These are phyloP conservation scores for Colletotrichum tropicicola DNA, from an alignment of 2,329 filamentous ascomycete genomes.

Conservation along the genomic window DNA sequence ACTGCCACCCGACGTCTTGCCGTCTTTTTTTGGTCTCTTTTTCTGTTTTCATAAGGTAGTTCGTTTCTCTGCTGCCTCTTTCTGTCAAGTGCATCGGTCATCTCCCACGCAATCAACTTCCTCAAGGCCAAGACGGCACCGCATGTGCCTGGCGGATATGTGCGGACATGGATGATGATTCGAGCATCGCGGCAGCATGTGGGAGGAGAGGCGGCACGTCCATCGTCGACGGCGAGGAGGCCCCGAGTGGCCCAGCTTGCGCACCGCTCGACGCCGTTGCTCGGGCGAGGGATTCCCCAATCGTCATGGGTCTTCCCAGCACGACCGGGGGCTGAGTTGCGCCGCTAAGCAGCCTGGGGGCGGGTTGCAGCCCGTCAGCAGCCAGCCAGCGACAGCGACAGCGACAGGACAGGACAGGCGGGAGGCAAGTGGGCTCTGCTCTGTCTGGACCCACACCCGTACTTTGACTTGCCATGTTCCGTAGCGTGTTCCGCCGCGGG, in stretches of 20 bases:
- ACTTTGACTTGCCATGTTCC: not conserved
- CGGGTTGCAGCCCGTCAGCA: conserved; percentile 24
- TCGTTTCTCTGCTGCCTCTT: no score
- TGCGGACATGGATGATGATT: conserved; percentile 24
- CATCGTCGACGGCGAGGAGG: no score
- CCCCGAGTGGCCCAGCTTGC: not conserved
- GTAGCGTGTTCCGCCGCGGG: not conserved
- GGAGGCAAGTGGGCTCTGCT: not conserved
- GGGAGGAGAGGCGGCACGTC: no score
- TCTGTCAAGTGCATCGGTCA: conserved; percentile 9
- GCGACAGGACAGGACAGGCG: not conserved
- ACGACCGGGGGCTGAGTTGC: conserved; percentile 26
- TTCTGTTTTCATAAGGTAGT: no score
- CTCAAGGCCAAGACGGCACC: conserved; percentile 7
- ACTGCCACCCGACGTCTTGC: no score
- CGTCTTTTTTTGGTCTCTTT: not conserved
- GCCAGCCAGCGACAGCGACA: no score
- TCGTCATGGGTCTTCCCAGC: conserved; percentile 24
- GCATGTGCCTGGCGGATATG: conserved; percentile 7
- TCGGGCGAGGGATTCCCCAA: conserved; percentile 19
- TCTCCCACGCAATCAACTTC: not conserved
- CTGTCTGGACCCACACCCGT: no score
- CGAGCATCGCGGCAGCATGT: conserved; percentile 10
- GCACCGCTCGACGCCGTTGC: conserved; percentile 21
- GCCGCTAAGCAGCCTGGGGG: conserved; percentile 22